Percentiles rank a stretch among this genome's conserved stretches.
These are phyloP conservation scores for Tagetes patula DNA, from an alignment of 129 eudicot species.

Conservation along the genomic window DNA sequence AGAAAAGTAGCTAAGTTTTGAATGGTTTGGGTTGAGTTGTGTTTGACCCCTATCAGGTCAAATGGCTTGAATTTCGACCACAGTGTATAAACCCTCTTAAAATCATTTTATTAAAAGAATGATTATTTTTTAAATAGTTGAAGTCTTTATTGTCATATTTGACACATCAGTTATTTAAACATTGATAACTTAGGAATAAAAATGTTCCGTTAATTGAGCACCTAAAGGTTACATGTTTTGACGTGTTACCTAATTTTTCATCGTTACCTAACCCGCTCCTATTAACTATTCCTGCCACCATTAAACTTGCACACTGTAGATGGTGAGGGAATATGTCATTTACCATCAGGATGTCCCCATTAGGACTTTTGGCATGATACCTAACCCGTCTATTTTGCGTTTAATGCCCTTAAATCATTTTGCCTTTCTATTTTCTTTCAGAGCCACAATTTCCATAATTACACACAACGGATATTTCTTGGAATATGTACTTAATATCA, in stretches of 20 bases:
- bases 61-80: not conserved
- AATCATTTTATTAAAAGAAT: not conserved
- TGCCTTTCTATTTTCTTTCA: slow-evolving; percentile 29
- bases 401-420: not conserved
- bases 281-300: no score
- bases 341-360: no score
- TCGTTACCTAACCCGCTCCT: no score
- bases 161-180: not conserved
- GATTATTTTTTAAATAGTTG: not conserved
- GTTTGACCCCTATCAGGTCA: not conserved
- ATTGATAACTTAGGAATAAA: not conserved
- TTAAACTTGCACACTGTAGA: no score
- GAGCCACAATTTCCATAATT: slow-evolving; percentile 72
- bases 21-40: not conserved
- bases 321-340: no score
- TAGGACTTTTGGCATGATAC: not conserved
- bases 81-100: not conserved
- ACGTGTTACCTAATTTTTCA: not conserved
- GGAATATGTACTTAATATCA: slow-evolving; percentile 59
- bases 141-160: not conserved
- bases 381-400: not conserved
- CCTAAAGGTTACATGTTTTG: not conserved
- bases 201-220: not conserved
- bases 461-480: slow-evolving; percentile 68
- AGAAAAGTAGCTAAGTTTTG: not conserved